Evolutionary conservation across 208 protist genomes (phyloP).

Genomic region (Trypanosoma brucei): DNA sequence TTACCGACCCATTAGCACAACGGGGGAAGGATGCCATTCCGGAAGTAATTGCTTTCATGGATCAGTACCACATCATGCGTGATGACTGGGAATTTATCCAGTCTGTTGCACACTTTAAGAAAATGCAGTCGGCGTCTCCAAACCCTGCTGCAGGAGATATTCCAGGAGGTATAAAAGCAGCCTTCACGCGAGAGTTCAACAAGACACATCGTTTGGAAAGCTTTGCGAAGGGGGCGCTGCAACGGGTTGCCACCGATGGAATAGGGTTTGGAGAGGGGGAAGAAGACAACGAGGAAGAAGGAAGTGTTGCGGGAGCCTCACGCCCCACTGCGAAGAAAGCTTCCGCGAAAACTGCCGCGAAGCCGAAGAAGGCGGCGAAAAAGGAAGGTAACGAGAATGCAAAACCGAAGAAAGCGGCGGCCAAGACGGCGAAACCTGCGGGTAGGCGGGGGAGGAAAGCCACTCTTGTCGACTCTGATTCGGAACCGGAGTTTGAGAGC

Average conservation of each 20-base stretch:
- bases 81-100: slow-evolving; percentile 91
- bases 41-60: slow-evolving; percentile 81
- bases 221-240: slow-evolving; percentile 53
- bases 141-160: slow-evolving; percentile 29
- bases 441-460: slow-evolving; percentile 11
- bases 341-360: slow-evolving; percentile 21
- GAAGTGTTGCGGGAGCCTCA: slow-evolving; percentile 1
- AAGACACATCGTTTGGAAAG: slow-evolving; percentile 74
- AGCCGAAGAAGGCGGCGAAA: slow-evolving; percentile 21
- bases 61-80: slow-evolving; percentile 78
- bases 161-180: slow-evolving; percentile 73
- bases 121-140: slow-evolving; percentile 32
- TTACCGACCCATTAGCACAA: slow-evolving; percentile 51
- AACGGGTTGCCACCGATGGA: slow-evolving; percentile 22
- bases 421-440: slow-evolving; percentile 10
- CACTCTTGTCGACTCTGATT: slow-evolving; percentile 8
- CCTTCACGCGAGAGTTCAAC: slow-evolving; percentile 89
- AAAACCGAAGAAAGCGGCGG: slow-evolving; percentile 15
- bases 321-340: slow-evolving; percentile 16
- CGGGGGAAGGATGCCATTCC: slow-evolving; percentile 65
- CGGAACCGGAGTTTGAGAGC: slow-evolving; percentile 21
- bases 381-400: slow-evolving; percentile 27
- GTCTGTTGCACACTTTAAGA: slow-evolving; percentile 63
- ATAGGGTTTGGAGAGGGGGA: slow-evolving; percentile 5
- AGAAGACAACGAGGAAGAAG: slow-evolving; percentile 22